Conservation (phyloP, 179 eudicot species). For the Pouteria campechiana region DNA sequence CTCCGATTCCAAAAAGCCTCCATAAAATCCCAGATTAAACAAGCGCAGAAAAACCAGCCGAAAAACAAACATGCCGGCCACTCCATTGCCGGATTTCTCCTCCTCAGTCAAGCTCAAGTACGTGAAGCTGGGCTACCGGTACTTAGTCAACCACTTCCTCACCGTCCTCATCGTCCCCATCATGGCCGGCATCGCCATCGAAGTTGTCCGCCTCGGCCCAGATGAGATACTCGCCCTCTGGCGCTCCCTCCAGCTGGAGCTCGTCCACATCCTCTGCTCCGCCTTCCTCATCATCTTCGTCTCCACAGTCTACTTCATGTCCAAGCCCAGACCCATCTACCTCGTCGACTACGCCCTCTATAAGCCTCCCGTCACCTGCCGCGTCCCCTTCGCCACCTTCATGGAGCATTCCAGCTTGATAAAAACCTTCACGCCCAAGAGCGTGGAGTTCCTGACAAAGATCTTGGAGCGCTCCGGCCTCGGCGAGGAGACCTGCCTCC, state of each 20-base stretch:
- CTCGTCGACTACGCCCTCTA: conserved; percentile 29
- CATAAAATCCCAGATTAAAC: no score
- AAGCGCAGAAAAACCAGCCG: no score
- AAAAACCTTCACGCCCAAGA: conserved; percentile 21
- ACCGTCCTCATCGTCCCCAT: conserved; percentile 8
- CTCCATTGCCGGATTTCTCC: conserved; percentile 5
- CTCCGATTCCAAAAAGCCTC: no score
- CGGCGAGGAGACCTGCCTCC: conserved; percentile 27
- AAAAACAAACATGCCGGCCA: no score
- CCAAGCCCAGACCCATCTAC: conserved; percentile 25
- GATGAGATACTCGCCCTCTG: not conserved
- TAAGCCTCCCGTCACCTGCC: conserved; percentile 22
- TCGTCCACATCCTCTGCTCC: conserved; percentile 5
- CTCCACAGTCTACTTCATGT: conserved; percentile 27
- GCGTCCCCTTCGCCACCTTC: conserved; percentile 30
- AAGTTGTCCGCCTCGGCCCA: conserved; percentile 6
- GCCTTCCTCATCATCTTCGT: conserved; percentile 9
- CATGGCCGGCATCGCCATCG: not conserved
- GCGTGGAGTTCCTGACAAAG: conserved; percentile 24
- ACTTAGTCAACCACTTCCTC: conserved; percentile 17
- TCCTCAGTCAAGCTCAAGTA: conserved; percentile 12
- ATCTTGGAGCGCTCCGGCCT: conserved; percentile 30
- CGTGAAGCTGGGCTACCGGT: conserved; percentile 17
- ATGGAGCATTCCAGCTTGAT: conserved; percentile 28
- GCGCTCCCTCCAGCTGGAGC: conserved; percentile 6